Evolutionary conservation across 2,329 filamentous ascomycete genomes (phyloP).

Genomic region (Talaromyces sp.): DNA sequence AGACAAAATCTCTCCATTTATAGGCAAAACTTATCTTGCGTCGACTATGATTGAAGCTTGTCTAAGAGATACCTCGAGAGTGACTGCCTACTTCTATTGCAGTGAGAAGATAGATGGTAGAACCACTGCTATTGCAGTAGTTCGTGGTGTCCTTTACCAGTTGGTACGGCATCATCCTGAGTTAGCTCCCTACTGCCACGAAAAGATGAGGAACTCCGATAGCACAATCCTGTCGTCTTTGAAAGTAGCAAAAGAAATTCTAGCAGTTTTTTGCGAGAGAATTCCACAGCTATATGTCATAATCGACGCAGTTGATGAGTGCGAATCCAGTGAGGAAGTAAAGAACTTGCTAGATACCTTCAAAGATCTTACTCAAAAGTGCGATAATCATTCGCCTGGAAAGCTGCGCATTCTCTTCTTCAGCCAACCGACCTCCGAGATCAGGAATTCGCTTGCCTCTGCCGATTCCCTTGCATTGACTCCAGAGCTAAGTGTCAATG

Average conservation of each 20-base stretch:
- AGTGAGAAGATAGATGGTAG: neutral
- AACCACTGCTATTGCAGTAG: conserved; percentile 1
- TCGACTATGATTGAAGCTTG: conserved; percentile 9
- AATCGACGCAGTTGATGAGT: conserved; percentile 6
- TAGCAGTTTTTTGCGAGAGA: neutral
- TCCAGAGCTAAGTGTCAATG: neutral
- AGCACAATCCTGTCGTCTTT: conserved; percentile 1
- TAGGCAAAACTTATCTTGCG: conserved; percentile 11
- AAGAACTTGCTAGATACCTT: conserved; percentile 2
- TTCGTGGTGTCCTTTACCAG: conserved; percentile 8
- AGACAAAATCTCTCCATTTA: neutral
- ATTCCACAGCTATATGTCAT: conserved; percentile 7
- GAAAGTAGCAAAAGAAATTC: neutral
- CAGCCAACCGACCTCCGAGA: conserved; percentile 1
- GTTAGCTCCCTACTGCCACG: conserved; percentile 8
- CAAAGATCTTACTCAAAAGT: neutral
- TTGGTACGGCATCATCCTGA: neutral
- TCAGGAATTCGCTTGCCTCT: neutral
- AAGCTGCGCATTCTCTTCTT: conserved; percentile 5
- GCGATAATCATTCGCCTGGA: neutral
- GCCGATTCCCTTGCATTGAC: conserved; percentile 1
- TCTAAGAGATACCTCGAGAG: neutral
- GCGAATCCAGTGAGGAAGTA: neutral
- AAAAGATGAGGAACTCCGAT: conserved; percentile 1
- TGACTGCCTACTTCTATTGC: conserved; percentile 7